Evolutionary conservation across 2,329 filamentous ascomycete species (phyloP).

Genomic region (Aureobasidium sp.): DNA sequence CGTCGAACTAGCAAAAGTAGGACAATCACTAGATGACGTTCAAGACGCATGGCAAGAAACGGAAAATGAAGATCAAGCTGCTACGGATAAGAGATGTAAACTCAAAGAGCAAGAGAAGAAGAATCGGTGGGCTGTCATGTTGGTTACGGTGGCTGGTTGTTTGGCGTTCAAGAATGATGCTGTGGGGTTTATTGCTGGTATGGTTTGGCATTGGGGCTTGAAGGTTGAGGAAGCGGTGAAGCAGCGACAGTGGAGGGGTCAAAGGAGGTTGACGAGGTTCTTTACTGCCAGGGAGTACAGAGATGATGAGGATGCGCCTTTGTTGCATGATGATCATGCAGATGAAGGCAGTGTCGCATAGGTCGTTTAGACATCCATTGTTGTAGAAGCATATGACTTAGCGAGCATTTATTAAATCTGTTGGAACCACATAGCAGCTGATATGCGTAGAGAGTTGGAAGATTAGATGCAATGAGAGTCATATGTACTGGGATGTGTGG

Average conservation of each 20-base stretch:
- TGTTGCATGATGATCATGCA: constrained; percentile 2
- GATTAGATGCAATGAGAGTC: not conserved
- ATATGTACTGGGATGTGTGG: constrained; percentile 5
- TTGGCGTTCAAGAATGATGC: constrained; percentile 92
- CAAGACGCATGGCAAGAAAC: constrained; percentile 57
- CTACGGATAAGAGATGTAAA: constrained; percentile 49
- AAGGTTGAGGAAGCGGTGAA: constrained; percentile 14
- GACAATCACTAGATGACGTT: constrained; percentile 84
- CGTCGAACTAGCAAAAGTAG: constrained; percentile 87
- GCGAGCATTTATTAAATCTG: too few species aligned
- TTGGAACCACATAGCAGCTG: not conserved
- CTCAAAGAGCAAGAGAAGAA: constrained; percentile 73
- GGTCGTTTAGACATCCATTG: not conserved
- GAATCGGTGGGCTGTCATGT: constrained; percentile 89
- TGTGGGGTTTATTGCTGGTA: constrained; percentile 84
- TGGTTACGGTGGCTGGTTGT: constrained; percentile 84
- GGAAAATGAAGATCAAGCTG: constrained; percentile 34
- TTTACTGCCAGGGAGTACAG: constrained; percentile 6
- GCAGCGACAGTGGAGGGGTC: constrained; percentile 3
- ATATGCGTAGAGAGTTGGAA: not conserved
- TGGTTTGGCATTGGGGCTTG: constrained; percentile 81
- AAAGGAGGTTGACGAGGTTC: constrained; percentile 5
- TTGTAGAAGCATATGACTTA: not conserved
- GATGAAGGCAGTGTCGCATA: not conserved
- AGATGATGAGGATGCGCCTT: constrained; percentile 10